These are phyloP conservation scores for Fomitopsis betulina DNA, from an alignment of 1,284 basidiomycete genomes.

Conservation along the genomic window DNA sequence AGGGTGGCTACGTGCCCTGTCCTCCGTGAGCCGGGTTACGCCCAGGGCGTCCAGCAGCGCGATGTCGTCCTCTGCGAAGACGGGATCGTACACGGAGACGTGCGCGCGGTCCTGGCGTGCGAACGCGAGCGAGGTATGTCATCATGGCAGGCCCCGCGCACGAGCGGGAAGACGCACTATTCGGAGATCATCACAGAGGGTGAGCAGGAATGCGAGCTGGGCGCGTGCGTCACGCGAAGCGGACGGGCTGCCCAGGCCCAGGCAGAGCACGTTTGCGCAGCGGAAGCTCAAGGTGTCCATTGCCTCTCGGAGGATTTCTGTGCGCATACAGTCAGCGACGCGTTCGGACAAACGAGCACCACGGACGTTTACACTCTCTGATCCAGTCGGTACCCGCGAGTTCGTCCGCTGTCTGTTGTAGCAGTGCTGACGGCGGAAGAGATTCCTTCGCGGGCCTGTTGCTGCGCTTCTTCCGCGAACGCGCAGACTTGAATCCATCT, in stretches of 20 bases:
- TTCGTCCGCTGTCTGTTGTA: conserved; percentile 22
- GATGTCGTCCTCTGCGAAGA: conserved; percentile 58
- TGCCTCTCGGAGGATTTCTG: conserved; percentile 33
- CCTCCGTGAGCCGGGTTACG: conserved; percentile 44
- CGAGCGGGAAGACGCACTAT: conserved; percentile 47
- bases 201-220: conserved; percentile 62
- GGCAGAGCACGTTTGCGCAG: conserved; percentile 40
- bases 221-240: conserved; percentile 55
- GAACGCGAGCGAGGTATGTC: conserved; percentile 19
- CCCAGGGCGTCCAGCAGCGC: conserved; percentile 45
- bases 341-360: neutral
- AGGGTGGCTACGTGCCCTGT: conserved; percentile 40
- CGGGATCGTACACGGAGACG: conserved; percentile 63
- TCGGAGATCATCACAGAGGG: conserved; percentile 43
- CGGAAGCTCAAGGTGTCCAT: conserved; percentile 17
- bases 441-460: conserved; percentile 17
- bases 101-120: conserved; percentile 38
- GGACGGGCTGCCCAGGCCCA: conserved; percentile 67
- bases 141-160: conserved; percentile 8
- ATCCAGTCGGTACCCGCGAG: conserved; percentile 23
- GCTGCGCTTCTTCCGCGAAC: conserved; percentile 28
- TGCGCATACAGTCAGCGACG: conserved; percentile 29
- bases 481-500: conserved; percentile 32
- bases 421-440: conserved; percentile 17
- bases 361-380: conserved; percentile 24